A percentile compares a stretch with the other conserved stretches of the same genome.
phyloP scores from a whole-genome alignment of 805 yeast species.

The Saturnispora mendoncae region DNA sequence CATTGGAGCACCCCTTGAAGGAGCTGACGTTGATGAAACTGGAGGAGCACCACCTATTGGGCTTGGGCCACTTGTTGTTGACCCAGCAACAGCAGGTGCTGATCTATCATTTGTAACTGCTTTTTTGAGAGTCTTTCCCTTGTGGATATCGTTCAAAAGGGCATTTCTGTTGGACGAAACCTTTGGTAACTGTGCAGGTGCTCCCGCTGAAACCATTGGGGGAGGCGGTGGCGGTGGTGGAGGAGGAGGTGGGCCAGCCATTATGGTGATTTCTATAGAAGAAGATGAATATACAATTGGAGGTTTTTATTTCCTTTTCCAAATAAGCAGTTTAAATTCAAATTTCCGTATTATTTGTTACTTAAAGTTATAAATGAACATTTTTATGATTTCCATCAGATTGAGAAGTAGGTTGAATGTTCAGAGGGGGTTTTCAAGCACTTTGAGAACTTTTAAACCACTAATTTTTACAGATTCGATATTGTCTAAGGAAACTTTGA shows the following conservation, averaged over 20 bases:
- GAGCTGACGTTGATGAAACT: conserved; percentile 4
- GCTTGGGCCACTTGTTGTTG: conserved; percentile 15
- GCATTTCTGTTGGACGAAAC: conserved; percentile 39
- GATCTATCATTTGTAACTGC: conserved; percentile 62
- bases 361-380: no score
- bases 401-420: background rate
- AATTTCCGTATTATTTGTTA: no score
- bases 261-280: background rate
- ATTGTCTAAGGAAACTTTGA: background rate
- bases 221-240: conserved; percentile 46
- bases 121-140: conserved; percentile 53
- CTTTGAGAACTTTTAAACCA: background rate
- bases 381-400: no score
- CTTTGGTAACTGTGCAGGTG: conserved; percentile 22
- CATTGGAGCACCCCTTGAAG: conserved; percentile 20
- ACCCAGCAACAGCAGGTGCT: conserved; percentile 42
- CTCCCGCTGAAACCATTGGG: conserved; percentile 37
- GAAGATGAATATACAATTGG: background rate
- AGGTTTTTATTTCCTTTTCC: background rate
- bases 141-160: conserved; percentile 73
- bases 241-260: conserved; percentile 45
- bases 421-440: background rate
- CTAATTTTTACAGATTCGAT: conserved; percentile 5
- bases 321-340: no score
- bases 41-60: no score